A percentile compares a stretch with the other conserved stretches of the same genome.
phyloP scores from a whole-genome alignment of 352 stramenopile genomes.

The Globisporangium megalacanthum region DNA sequence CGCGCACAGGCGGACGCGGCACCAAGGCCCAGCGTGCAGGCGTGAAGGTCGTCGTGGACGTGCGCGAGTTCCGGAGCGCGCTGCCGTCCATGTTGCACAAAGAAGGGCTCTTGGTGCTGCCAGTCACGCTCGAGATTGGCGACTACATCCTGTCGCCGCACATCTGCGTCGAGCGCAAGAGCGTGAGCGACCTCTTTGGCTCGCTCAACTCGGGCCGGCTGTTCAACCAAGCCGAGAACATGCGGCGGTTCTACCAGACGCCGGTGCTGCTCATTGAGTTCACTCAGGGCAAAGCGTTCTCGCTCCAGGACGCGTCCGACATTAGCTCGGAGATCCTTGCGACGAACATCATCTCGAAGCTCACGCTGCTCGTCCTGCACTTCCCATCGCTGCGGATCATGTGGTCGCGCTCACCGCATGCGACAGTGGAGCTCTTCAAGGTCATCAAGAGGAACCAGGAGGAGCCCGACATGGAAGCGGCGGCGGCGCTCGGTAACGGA shows the following conservation, averaged over 20 bases:
- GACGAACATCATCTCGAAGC: constrained; percentile 93
- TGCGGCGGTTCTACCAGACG: constrained; percentile 79
- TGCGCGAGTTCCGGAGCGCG: constrained; percentile 95
- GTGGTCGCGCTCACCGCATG: constrained; percentile 92
- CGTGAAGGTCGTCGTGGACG: constrained; percentile 91
- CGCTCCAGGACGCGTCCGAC: constrained; percentile 86
- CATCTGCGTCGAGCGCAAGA: constrained; percentile 97
- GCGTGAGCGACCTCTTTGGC: constrained; percentile 93
- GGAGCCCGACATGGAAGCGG: constrained; percentile 73
- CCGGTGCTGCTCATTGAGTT: constrained; percentile 97
- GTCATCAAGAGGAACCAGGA: constrained; percentile 81
- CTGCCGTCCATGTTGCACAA: constrained; percentile 97
- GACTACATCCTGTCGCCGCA: constrained; percentile 98
- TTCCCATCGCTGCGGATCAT: constrained; percentile 94
- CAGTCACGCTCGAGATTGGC: constrained; percentile 94
- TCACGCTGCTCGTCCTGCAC: constrained; percentile 91
- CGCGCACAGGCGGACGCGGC: constrained; percentile 49
- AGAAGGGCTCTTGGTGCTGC: constrained; percentile 89
- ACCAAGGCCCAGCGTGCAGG: constrained; percentile 29
- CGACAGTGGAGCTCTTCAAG: constrained; percentile 86
- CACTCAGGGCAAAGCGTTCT: constrained; percentile 79
- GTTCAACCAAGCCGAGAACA: constrained; percentile 92
- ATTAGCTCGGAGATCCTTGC: constrained; percentile 91
- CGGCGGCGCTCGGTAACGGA: constrained; percentile 58
- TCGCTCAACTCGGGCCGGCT: constrained; percentile 94